Conservation (phyloP, 257 asterid species). For the Lavandula angustifolia region DNA sequence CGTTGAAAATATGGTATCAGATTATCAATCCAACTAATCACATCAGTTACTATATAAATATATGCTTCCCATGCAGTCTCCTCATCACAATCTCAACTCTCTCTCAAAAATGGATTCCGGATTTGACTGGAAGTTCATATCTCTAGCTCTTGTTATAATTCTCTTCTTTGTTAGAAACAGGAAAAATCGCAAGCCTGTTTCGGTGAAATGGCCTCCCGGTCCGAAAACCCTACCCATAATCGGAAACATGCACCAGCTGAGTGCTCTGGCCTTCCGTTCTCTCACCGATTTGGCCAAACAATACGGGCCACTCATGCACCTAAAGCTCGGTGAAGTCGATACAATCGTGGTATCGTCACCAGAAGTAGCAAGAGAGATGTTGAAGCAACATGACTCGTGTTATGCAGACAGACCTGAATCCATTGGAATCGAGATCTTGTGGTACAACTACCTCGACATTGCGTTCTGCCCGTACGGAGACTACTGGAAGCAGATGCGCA, state of each 20-base stretch:
- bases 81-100: too few relatives aligned
- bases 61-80: too few relatives aligned
- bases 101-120: too few relatives aligned
- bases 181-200: too few relatives aligned
- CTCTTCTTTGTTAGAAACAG: too few relatives aligned
- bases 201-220: neutral
- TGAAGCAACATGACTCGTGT: neutral
- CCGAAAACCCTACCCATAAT: constrained; percentile 3
- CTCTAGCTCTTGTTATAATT: too few relatives aligned
- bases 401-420: neutral
- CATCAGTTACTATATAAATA: too few relatives aligned
- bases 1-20: too few relatives aligned
- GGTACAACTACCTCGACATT: constrained; percentile 27
- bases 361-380: neutral
- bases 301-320: constrained; percentile 16
- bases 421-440: constrained; percentile 21
- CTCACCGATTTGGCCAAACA: neutral
- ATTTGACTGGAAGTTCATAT: too few relatives aligned
- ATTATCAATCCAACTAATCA: too few relatives aligned
- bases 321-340: constrained; percentile 19
- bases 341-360: neutral
- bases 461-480: constrained; percentile 27
- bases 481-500: constrained; percentile 8
- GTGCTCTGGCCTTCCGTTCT: neutral
- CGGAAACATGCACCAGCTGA: neutral